Evolutionary conservation across 2,329 filamentous ascomycete genomes (phyloP).

Genomic region (Fonsecaea pugnacius): DNA sequence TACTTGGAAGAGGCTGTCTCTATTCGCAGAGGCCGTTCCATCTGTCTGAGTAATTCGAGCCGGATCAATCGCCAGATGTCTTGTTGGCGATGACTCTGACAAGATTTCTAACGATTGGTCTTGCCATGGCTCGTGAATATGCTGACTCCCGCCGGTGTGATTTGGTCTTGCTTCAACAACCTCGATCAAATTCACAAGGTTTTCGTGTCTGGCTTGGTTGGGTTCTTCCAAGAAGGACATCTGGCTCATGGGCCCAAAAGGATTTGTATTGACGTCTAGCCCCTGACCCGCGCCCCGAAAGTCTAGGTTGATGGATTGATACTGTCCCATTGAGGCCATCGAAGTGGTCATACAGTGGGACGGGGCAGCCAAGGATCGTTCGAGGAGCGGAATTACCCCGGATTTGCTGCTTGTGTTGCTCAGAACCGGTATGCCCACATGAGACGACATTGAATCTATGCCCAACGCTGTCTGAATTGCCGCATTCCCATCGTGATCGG

Average conservation of each 20-base stretch:
- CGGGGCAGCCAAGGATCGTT: conserved; percentile 15
- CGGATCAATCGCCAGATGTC: conserved; percentile 3
- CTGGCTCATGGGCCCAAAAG: conserved; percentile 36
- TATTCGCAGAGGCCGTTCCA: conserved; percentile 2
- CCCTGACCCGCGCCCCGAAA: conserved; percentile 30
- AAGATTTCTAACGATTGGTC: background rate
- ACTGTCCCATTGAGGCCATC: conserved; percentile 35
- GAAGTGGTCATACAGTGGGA: conserved; percentile 29
- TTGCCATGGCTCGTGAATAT: background rate
- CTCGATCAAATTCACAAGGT: background rate
- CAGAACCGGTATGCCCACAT: background rate
- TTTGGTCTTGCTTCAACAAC: conserved; percentile 8
- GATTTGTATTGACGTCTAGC: conserved; percentile 32
- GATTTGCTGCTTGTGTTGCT: conserved; percentile 4
- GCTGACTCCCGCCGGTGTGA: background rate
- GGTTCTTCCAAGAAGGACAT: conserved; percentile 27
- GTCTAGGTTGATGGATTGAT: conserved; percentile 35
- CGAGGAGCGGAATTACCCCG: conserved; percentile 14
- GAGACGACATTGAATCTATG: background rate
- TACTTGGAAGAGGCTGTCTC: background rate
- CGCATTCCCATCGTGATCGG: background rate
- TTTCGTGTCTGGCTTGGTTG: conserved; percentile 16
- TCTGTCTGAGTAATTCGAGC: conserved; percentile 14
- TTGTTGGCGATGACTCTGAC: conserved; percentile 9
- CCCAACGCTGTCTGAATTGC: background rate